These are phyloP conservation scores for Bauhinia variegata DNA, from an alignment of 306 rosid species.

Conservation along the genomic window DNA sequence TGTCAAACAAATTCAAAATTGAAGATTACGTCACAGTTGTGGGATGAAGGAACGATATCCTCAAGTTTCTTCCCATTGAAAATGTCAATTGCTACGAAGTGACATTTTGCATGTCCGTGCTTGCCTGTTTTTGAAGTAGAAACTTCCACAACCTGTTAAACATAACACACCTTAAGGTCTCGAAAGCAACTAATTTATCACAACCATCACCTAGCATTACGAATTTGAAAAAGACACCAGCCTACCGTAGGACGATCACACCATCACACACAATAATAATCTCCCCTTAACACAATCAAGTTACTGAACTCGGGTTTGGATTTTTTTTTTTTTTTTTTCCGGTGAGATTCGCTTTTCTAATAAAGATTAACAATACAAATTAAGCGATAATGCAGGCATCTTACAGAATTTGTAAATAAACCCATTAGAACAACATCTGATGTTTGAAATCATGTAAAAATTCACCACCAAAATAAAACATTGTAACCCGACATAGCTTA, in stretches of 20 bases:
- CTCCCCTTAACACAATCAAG: conserved; percentile 17
- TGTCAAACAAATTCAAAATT: background rate
- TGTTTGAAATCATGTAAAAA: background rate
- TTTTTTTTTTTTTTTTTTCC: no score
- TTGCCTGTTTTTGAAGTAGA: conserved; percentile 77
- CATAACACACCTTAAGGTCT: background rate
- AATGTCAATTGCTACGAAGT: conserved; percentile 73
- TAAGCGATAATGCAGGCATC: background rate
- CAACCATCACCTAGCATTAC: background rate
- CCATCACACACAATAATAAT: background rate
- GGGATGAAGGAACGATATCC: conserved; percentile 78
- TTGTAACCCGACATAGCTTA: background rate
- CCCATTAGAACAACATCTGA: background rate
- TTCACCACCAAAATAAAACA: background rate
- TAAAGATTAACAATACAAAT: background rate
- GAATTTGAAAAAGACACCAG: background rate
- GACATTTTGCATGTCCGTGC: conserved; percentile 82
- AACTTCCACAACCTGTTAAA: conserved; percentile 60
- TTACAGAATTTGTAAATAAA: no score
- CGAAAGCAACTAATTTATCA: background rate
- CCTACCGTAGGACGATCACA: no score
- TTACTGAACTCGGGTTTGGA: background rate
- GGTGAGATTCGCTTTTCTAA: no score
- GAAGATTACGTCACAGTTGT: conserved; percentile 67
- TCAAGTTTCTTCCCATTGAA: conserved; percentile 78